phyloP scores from a whole-genome alignment of 2,329 filamentous ascomycete species.

The Cladosporium cucumerinum region DNA sequence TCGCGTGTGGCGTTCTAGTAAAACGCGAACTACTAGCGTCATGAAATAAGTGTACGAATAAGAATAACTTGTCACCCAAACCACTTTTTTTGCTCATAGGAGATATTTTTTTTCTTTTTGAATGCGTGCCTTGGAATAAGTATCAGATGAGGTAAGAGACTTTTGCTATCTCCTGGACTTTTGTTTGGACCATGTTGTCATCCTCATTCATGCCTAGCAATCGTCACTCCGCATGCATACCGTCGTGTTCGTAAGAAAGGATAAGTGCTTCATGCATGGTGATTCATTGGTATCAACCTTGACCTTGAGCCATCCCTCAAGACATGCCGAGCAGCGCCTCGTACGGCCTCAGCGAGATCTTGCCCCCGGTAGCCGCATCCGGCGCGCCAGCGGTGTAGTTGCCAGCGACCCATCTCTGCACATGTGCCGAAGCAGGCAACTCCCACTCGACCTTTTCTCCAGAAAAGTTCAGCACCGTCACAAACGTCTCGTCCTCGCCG shows the following conservation, averaged over 20 bases:
- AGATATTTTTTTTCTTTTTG: neutral
- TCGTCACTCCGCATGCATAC: neutral
- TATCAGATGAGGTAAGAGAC: neutral
- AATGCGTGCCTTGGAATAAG: neutral
- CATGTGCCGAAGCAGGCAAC: conserved; percentile 32
- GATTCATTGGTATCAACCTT: neutral
- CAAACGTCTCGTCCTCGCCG: conserved; percentile 30
- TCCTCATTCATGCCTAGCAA: neutral
- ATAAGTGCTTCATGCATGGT: neutral
- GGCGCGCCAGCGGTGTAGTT: conserved; percentile 33
- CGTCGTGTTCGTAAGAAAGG: neutral
- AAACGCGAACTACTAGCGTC: neutral
- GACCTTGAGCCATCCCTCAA: neutral
- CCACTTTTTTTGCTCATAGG: neutral
- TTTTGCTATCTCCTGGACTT: neutral
- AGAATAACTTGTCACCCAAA: neutral
- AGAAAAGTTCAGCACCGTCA: conserved; percentile 37
- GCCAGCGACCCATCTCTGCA: conserved; percentile 36
- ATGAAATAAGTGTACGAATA: neutral
- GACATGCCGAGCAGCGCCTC: conserved; percentile 32
- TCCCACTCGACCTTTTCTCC: conserved; percentile 32
- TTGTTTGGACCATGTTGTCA: neutral
- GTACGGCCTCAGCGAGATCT: conserved; percentile 32
- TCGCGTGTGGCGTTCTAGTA: neutral
- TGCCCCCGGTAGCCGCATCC: conserved; percentile 27